phyloP scores from a whole-genome alignment of 441 rosid species.

The Biscutella laevigata region DNA sequence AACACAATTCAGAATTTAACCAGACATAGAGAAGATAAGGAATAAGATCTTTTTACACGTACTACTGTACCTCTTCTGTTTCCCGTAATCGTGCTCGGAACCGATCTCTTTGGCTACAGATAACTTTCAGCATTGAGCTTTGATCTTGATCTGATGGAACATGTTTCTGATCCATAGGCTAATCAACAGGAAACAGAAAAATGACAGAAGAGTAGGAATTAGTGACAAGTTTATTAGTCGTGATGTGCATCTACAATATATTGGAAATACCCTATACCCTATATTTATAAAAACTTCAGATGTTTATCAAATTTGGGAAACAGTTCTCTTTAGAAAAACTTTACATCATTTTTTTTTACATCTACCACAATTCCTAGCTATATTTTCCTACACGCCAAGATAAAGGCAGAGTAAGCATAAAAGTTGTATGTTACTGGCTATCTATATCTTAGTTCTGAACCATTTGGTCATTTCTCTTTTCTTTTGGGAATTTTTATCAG shows the following conservation, averaged over 20 bases:
- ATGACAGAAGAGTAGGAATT: neutral
- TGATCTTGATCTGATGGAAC: constrained; percentile 82
- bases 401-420: no score
- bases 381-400: no score
- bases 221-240: neutral
- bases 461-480: neutral
- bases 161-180: constrained; percentile 68
- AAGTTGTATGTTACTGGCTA: neutral
- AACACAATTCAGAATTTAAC: constrained; percentile 7
- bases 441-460: constrained; percentile 4
- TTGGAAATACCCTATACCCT: neutral
- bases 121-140: constrained; percentile 96
- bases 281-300: neutral
- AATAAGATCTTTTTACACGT: no score
- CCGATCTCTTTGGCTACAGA: constrained; percentile 92
- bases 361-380: no score
- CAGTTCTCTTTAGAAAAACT: neutral
- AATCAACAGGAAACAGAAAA: constrained; percentile 21
- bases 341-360: no score
- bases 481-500: neutral
- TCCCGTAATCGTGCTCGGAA: constrained; percentile 78
- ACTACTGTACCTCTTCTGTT: constrained; percentile 88
- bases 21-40: neutral
- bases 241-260: neutral
- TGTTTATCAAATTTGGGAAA: neutral